Evolutionary conservation across 2,329 filamentous ascomycete genomes (phyloP), one percentile per base, ranked within the genome.

Genomic region (Ophiostoma quercus): DNA sequence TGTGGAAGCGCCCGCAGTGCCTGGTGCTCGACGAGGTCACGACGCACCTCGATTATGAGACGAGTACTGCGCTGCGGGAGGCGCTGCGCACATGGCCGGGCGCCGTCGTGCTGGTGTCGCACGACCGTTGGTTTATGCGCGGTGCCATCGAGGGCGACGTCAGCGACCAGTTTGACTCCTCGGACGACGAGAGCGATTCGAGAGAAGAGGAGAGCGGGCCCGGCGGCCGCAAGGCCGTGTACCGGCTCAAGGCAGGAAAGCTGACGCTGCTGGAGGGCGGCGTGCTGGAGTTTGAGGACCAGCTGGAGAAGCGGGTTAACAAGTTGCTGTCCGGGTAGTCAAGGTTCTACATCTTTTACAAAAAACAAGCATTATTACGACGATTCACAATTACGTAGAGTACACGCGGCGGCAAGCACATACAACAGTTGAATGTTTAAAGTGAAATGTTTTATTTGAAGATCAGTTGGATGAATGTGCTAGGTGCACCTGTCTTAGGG

Each of bases 41-140:
- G 7, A 94, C 92, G 0, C 92, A 96, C 51, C 82, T 96, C 57
- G 92, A 96, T 77, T 91, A 90, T 72, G 87, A 95, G 79, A 94
- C 90, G 0, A 91, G 94, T 32, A 85, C 87, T 8, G 91, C 90
- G 1, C 79, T 96, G 69, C 84, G 90, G 0, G 83, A 85, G 32
- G 90, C 89, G 1, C 77, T 96, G 72, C 83, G 84, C 16, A 80
- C 80, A 2, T 96, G 90, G 84, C 84, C 88, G 69, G 92, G 92
- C 0, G 92, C 91, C 0, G 84, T 57, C 51, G 51, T 57, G n/a
- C 22, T 57, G 51, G 51, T 57, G 3, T 57, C 88, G 47, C 92
- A 96, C 80, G 92, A 96, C 77, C 84, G 92, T 41, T 96, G 91
- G 83, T 90, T 96, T 75, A 85, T 95, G 79, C 84, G 89, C 65